phyloP scores from a whole-genome alignment of 495 filamentous ascomycete species.

The Penicillium longicatenatum region DNA sequence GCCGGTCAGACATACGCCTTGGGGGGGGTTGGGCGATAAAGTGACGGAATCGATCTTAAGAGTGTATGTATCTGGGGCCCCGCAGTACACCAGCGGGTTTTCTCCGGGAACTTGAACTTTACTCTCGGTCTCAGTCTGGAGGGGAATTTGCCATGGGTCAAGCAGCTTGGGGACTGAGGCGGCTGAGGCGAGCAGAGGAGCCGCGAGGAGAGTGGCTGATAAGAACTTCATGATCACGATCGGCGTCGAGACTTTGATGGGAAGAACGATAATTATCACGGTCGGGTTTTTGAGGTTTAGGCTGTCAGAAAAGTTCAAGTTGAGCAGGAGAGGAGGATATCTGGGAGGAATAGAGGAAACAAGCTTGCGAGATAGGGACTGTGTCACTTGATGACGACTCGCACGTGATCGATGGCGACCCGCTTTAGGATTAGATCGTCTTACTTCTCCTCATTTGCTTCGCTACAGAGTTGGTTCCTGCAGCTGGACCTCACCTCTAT shows the following conservation, averaged over 20 bases:
- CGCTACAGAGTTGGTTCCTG: background rate
- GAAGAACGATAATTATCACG: too few species aligned
- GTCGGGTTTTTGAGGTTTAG: background rate
- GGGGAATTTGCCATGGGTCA: slow-evolving; percentile 35
- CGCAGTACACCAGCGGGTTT: slow-evolving; percentile 64
- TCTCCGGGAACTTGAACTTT: slow-evolving; percentile 38
- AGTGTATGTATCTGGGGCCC: slow-evolving; percentile 58
- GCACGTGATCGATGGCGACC: slow-evolving; percentile 14
- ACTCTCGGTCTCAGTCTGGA: slow-evolving; percentile 18
- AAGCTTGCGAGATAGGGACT: slow-evolving; percentile 3
- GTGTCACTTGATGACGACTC: slow-evolving; percentile 35
- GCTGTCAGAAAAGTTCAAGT: background rate
- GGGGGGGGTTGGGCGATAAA: slow-evolving; percentile 81
- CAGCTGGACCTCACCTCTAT: background rate
- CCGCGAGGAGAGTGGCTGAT: slow-evolving; percentile 35
- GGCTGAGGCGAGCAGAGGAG: slow-evolving; percentile 37
- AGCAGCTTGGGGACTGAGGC: slow-evolving; percentile 27
- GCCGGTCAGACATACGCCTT: slow-evolving; percentile 64
- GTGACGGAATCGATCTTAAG: slow-evolving; percentile 78
- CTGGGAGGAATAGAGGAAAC: slow-evolving; percentile 5
- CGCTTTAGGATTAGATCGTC: slow-evolving; percentile 14
- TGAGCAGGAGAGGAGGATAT: background rate
- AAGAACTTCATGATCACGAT: slow-evolving; percentile 50
- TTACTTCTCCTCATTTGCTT: slow-evolving; percentile 1
- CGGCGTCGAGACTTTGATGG: background rate